Evolutionary conservation across 805 yeast species (phyloP).

Genomic region (Starmerella vaccinii): DNA sequence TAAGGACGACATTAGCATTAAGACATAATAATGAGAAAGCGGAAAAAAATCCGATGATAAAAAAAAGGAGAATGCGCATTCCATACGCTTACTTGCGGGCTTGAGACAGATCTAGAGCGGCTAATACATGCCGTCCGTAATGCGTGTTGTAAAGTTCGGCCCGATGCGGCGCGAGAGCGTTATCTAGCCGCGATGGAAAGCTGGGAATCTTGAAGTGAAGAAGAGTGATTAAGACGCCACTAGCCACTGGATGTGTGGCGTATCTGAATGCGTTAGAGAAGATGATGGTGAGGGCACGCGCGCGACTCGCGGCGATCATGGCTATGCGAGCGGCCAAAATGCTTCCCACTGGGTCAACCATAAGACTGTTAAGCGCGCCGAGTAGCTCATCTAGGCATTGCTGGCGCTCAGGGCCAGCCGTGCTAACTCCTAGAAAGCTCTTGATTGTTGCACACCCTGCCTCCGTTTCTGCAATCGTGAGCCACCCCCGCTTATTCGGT

Average conservation of each 20-base stretch:
- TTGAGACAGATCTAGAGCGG: constrained; percentile 2
- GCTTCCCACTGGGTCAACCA: constrained; percentile 7
- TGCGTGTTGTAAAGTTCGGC: background rate
- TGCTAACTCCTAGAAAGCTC: constrained; percentile 11
- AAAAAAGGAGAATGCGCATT: background rate
- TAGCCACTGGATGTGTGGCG: constrained; percentile 16
- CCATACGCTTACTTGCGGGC: background rate
- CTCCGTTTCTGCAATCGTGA: constrained; percentile 13
- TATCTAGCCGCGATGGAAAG: constrained; percentile 18
- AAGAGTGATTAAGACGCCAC: constrained; percentile 7
- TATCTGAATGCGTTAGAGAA: constrained; percentile 16
- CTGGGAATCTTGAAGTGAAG: constrained; percentile 22
- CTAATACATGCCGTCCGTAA: constrained; percentile 9
- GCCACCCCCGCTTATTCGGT: constrained; percentile 15
- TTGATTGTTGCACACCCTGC: constrained; percentile 20
- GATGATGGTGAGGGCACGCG: constrained; percentile 16
- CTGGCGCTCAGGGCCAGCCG: constrained; percentile 12
- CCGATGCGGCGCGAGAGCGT: constrained; percentile 13
- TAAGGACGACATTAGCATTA: too few relatives aligned
- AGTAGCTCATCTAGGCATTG: constrained; percentile 17
- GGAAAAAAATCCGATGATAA: background rate
- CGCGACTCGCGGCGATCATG: constrained; percentile 15
- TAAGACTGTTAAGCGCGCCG: constrained; percentile 5
- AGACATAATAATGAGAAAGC: background rate
- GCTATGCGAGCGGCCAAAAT: constrained; percentile 15